phyloP scores from a whole-genome alignment of 1,139 yeast genomes.

The Pneumocystis oryctolagi region DNA sequence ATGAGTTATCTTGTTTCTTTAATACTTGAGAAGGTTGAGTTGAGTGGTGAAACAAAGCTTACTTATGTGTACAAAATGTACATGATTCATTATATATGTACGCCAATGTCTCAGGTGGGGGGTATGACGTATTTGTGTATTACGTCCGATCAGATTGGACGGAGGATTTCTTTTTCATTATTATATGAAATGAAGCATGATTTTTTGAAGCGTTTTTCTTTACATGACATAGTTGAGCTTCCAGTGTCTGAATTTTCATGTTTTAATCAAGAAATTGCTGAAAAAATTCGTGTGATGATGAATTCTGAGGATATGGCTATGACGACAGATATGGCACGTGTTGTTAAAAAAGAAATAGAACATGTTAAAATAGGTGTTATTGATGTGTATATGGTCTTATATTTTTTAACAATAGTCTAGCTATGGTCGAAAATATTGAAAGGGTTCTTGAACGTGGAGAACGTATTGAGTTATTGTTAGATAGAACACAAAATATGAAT shows the following conservation, averaged over 20 bases:
- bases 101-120: constrained; percentile 18
- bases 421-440: constrained; percentile 30
- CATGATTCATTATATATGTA: constrained; percentile 25
- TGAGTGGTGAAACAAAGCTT: constrained; percentile 11
- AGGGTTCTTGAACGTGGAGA: constrained; percentile 63
- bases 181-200: constrained; percentile 21
- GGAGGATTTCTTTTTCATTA: constrained; percentile 24
- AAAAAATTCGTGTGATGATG: constrained; percentile 12
- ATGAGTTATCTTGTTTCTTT: neutral
- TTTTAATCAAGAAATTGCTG: constrained; percentile 10
- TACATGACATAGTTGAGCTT: constrained; percentile 14
- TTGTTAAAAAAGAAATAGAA: constrained; percentile 27
- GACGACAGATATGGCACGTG: constrained; percentile 2
- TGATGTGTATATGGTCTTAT: neutral
- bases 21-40: neutral
- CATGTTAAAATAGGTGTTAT: constrained; percentile 23
- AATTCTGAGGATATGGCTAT: constrained; percentile 4
- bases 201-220: constrained; percentile 16
- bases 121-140: constrained; percentile 25
- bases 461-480: constrained; percentile 55
- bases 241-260: constrained; percentile 11
- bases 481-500: constrained; percentile 66
- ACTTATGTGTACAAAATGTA: constrained; percentile 24
- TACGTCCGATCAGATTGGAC: constrained; percentile 19
- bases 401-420: constrained; percentile 15